Conservation (phyloP, 2,329 filamentous ascomycete genomes). For the Botrytis fragariae region DNA sequence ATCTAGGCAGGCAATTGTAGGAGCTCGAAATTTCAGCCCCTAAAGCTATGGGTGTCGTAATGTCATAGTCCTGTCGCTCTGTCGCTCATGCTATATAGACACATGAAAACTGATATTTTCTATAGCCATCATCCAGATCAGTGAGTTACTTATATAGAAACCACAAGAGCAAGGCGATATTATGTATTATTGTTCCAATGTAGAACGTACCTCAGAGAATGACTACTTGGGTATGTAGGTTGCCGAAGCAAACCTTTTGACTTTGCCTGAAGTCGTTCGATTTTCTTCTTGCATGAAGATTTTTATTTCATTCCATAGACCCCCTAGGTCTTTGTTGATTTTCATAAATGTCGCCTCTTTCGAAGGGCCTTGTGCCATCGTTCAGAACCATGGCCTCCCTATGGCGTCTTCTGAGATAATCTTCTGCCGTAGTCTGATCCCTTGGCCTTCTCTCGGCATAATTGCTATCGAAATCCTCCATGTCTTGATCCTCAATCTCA, state of each 20-base stretch:
- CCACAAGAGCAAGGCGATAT: neutral
- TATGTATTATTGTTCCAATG: neutral
- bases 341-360: conserved; percentile 76
- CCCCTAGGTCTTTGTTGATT: conserved; percentile 23
- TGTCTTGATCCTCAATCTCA: conserved; percentile 51
- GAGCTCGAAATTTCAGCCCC: neutral
- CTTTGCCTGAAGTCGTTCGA: neutral
- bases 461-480: conserved; percentile 35
- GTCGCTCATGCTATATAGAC: neutral
- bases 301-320: neutral
- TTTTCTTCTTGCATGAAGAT: neutral
- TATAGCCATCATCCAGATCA: neutral
- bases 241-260: neutral
- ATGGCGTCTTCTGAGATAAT: conserved; percentile 69
- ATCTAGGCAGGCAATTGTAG: neutral
- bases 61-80: neutral
- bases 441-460: conserved; percentile 41
- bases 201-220: neutral
- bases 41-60: neutral
- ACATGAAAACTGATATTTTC: neutral
- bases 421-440: conserved; percentile 63
- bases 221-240: neutral
- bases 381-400: conserved; percentile 89
- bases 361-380: conserved; percentile 74
- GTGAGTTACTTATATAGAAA: neutral